These are phyloP conservation scores for Nakazawaea siamensis DNA, from an alignment of 805 yeast species.

Conservation along the genomic window DNA sequence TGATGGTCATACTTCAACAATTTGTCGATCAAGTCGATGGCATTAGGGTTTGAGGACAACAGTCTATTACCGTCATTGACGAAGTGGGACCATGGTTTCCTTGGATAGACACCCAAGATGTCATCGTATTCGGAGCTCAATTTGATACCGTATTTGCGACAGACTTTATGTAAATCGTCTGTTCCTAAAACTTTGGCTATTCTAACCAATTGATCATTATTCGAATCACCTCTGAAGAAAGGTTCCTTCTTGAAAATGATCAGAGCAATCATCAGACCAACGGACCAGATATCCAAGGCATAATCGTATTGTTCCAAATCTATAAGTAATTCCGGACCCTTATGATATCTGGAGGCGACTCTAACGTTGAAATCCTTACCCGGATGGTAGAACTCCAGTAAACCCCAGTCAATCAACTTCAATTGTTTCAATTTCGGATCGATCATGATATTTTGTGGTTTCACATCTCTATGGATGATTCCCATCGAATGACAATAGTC, in stretches of 20 bases:
- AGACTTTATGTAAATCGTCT: slow-evolving; percentile 58
- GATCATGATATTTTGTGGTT: slow-evolving; percentile 91
- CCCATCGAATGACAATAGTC: slow-evolving; percentile 95
- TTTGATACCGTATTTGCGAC: slow-evolving; percentile 58
- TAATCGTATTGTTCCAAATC: slow-evolving; percentile 82
- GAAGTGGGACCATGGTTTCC: slow-evolving; percentile 62
- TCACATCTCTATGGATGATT: slow-evolving; percentile 90
- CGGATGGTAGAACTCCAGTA: slow-evolving; percentile 88
- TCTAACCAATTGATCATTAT: slow-evolving; percentile 86
- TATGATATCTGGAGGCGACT: slow-evolving; percentile 86
- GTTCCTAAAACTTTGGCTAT: slow-evolving; percentile 86
- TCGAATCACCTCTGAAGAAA: slow-evolving; percentile 85
- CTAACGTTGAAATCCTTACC: slow-evolving; percentile 87
- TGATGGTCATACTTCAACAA: slow-evolving; percentile 80
- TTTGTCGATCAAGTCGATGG: slow-evolving; percentile 64
- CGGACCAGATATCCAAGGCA: slow-evolving; percentile 84
- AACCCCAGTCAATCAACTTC: slow-evolving; percentile 89
- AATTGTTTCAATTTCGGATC: slow-evolving; percentile 58
- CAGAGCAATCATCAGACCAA: slow-evolving; percentile 86
- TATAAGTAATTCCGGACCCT: slow-evolving; percentile 85
- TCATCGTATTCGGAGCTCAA: slow-evolving; percentile 77
- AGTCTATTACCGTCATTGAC: slow-evolving; percentile 44
- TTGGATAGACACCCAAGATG: slow-evolving; percentile 53
- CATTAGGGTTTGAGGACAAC: slow-evolving; percentile 42
- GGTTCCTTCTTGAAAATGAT: slow-evolving; percentile 87